A percentile compares a stretch with the other conserved stretches of the same genome.
phyloP scores from a whole-genome alignment of 2,329 filamentous ascomycete species.

The Karstenula rhodostoma region DNA sequence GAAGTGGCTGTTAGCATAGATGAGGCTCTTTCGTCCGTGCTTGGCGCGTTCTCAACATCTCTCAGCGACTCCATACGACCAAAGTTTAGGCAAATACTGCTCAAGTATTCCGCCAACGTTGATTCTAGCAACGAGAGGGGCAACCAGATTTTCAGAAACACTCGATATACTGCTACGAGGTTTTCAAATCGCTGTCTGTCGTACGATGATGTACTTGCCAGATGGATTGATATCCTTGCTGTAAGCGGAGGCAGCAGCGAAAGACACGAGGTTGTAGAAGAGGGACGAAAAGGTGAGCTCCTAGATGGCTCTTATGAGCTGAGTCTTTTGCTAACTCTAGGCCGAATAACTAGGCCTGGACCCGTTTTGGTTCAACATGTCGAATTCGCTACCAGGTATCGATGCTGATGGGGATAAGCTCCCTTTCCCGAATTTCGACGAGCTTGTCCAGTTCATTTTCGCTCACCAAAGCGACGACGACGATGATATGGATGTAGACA shows the following conservation, averaged over 20 bases:
- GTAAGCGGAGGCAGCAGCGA: slow-evolving; percentile 72
- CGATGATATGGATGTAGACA: slow-evolving; percentile 45
- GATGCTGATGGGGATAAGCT: slow-evolving; percentile 30
- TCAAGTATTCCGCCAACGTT: slow-evolving; percentile 39
- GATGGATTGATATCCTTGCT: slow-evolving; percentile 90
- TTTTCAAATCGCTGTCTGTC: slow-evolving; percentile 90
- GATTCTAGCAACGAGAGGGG: slow-evolving; percentile 29
- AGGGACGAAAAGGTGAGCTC: slow-evolving; percentile 74
- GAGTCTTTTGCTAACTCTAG: not conserved
- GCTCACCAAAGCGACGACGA: slow-evolving; percentile 43
- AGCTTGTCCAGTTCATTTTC: slow-evolving; percentile 57
- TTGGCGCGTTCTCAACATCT: slow-evolving; percentile 64
- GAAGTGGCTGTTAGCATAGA: slow-evolving; percentile 87
- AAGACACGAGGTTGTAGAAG: slow-evolving; percentile 84
- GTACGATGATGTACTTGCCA: slow-evolving; percentile 78
- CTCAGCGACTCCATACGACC: slow-evolving; percentile 52
- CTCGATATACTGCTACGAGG: slow-evolving; percentile 81
- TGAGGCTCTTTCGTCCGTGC: slow-evolving; percentile 80
- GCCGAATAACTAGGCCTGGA: slow-evolving; percentile 66
- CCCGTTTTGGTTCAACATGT: slow-evolving; percentile 73
- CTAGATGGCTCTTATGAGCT: not conserved
- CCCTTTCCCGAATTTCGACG: slow-evolving; percentile 54
- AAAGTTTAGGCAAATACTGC: slow-evolving; percentile 46
- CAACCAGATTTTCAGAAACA: slow-evolving; percentile 63
- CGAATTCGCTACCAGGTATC: slow-evolving; percentile 56